These are phyloP conservation scores for Paralagenidium karlingii DNA, from an alignment of 352 stramenopile genomes.

Conservation along the genomic window DNA sequence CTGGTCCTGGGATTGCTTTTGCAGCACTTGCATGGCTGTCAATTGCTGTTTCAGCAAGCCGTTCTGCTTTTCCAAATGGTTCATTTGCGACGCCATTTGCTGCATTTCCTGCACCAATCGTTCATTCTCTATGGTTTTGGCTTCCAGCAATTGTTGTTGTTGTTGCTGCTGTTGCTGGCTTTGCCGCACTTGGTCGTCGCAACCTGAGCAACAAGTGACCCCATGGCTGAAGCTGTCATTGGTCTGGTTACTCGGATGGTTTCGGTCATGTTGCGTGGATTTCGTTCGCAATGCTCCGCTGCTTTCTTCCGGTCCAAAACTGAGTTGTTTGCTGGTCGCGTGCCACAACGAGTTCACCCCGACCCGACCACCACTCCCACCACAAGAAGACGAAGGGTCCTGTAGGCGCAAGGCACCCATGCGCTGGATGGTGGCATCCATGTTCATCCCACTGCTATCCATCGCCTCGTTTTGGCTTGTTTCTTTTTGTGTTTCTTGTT, in stretches of 20 bases:
- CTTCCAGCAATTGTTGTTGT: conserved; percentile 7
- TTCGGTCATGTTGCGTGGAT: too few relatives aligned
- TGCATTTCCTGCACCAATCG: conserved; percentile 36
- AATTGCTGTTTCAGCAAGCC: conserved; percentile 26
- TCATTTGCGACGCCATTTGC: conserved; percentile 23
- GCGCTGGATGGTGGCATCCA: conserved; percentile 40
- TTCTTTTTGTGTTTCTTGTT: too few relatives aligned
- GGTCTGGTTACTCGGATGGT: too few relatives aligned
- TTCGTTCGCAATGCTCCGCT: too few relatives aligned
- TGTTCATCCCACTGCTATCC: too few relatives aligned
- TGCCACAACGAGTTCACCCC: too few relatives aligned
- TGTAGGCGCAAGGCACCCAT: conserved; percentile 63
- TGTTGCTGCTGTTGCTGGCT: conserved; percentile 7
- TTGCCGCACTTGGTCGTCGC: neutral
- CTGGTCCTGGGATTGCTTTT: conserved; percentile 35
- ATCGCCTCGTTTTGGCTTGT: too few relatives aligned
- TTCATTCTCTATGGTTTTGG: conserved; percentile 20
- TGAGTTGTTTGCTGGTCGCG: too few relatives aligned
- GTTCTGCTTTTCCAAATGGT: conserved; percentile 41
- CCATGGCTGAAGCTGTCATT: conserved; percentile 14
- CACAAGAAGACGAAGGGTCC: too few relatives aligned
- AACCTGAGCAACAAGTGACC: conserved; percentile 5
- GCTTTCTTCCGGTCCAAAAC: too few relatives aligned
- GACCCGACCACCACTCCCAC: too few relatives aligned
- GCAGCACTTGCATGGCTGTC: conserved; percentile 23